phyloP scores from a whole-genome alignment of 306 rosid species.

The Sicyos edulis region DNA sequence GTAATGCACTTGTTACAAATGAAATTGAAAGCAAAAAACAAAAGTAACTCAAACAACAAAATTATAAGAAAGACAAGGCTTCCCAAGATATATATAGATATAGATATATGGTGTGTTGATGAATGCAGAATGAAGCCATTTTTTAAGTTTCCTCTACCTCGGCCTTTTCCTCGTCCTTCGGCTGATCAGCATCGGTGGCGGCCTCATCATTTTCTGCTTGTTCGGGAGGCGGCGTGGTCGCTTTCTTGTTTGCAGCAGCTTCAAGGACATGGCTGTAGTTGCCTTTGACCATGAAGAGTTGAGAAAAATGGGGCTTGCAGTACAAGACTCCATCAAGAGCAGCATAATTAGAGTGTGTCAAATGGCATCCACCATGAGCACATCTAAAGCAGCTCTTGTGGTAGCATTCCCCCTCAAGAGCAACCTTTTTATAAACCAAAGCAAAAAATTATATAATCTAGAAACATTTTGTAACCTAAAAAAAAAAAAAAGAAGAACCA shows the following conservation, averaged over 20 bases:
- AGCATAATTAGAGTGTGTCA: constrained; percentile 86
- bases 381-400: constrained; percentile 95
- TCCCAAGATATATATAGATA: no score
- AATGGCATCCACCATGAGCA: constrained; percentile 86
- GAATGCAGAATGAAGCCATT: no score
- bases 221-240: constrained; percentile 39
- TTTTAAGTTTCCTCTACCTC: constrained; percentile 17
- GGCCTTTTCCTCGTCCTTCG: background rate
- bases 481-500: background rate
- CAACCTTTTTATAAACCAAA: constrained; percentile 32
- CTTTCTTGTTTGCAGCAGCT: constrained; percentile 60
- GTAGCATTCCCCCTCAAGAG: constrained; percentile 77
- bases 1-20: no score
- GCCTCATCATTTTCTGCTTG: constrained; percentile 1
- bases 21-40: background rate
- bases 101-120: no score
- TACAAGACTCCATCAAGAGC: constrained; percentile 93
- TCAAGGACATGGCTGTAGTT: constrained; percentile 75
- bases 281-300: constrained; percentile 96
- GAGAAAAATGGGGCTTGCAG: constrained; percentile 84
- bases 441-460: background rate
- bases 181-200: background rate
- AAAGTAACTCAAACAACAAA: no score
- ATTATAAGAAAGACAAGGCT: no score
- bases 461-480: no score